phyloP scores from a whole-genome alignment of 1,284 basidiomycete genomes.

The Spongispora temasekensis region DNA sequence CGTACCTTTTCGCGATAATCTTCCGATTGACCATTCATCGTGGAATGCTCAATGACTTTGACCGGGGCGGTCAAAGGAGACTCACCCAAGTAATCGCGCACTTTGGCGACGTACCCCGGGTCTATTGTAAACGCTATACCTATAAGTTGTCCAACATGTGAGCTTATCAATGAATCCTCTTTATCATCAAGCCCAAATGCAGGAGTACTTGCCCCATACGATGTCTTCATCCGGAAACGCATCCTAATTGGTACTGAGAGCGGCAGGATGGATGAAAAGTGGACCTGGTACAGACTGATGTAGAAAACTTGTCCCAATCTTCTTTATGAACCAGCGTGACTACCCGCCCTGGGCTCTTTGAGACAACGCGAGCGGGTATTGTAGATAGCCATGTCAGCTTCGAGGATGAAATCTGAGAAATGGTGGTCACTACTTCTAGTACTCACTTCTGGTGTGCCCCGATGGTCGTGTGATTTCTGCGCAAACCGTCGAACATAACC shows the following conservation, averaged over 20 bases:
- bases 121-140: constrained; percentile 85
- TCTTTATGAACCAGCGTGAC: constrained; percentile 85
- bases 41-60: neutral
- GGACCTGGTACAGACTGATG: constrained; percentile 45
- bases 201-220: constrained; percentile 69
- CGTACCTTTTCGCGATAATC: constrained; percentile 81
- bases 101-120: constrained; percentile 68
- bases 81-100: constrained; percentile 78
- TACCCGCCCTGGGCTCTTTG: constrained; percentile 77
- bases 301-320: constrained; percentile 78
- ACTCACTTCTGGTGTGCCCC: constrained; percentile 74
- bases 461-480: constrained; percentile 85
- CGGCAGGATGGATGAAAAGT: neutral
- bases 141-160: constrained; percentile 25
- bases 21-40: constrained; percentile 25
- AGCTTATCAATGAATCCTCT: neutral
- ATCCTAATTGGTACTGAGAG: constrained; percentile 47
- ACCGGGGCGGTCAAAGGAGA: neutral
- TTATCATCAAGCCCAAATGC: neutral
- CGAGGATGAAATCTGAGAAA: neutral
- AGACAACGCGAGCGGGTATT: neutral
- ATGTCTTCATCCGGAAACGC: constrained; percentile 75
- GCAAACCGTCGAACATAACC: constrained; percentile 87
- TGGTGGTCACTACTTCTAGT: no score
- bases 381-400: neutral